Conservation (phyloP, 2,329 filamentous ascomycete genomes). For the Talaromyces sp. region DNA sequence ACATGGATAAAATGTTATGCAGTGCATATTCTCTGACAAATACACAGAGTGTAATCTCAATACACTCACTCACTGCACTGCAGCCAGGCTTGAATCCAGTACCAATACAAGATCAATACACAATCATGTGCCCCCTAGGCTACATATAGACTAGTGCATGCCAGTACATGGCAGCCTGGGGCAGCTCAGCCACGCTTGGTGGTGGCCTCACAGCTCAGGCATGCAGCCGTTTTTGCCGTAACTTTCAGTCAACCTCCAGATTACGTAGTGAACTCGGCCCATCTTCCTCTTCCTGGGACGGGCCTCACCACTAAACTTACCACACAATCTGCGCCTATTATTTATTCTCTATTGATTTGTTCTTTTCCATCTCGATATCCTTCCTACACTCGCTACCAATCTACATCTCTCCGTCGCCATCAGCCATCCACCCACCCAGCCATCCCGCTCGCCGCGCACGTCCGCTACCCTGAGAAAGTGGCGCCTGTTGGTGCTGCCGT, state of each 20-base stretch:
- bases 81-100: not conserved
- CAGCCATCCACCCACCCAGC: not conserved
- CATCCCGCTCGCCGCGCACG: constrained; percentile 2
- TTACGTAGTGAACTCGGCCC: constrained; percentile 13
- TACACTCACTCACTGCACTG: not conserved
- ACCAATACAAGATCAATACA: not conserved
- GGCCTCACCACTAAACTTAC: not conserved
- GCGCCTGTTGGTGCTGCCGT: constrained; percentile 6
- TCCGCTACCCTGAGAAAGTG: constrained; percentile 6
- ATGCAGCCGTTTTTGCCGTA: constrained; percentile 1
- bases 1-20: not conserved
- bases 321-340: not conserved
- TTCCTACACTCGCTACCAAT: not conserved
- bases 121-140: not conserved
- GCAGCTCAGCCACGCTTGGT: not conserved
- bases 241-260: not conserved
- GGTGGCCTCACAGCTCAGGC: constrained; percentile 3
- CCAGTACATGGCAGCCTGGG: constrained; percentile 3
- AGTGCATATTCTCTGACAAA: not conserved
- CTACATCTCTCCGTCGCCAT: not conserved
- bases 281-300: constrained; percentile 3
- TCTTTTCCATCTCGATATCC: not conserved
- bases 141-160: not conserved
- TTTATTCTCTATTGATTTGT: not conserved
- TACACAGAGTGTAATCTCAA: not conserved